These are phyloP conservation scores for Rhizophlyctis rosea DNA, from an alignment of 192 early-diverging fungal genomes.

Conservation along the genomic window DNA sequence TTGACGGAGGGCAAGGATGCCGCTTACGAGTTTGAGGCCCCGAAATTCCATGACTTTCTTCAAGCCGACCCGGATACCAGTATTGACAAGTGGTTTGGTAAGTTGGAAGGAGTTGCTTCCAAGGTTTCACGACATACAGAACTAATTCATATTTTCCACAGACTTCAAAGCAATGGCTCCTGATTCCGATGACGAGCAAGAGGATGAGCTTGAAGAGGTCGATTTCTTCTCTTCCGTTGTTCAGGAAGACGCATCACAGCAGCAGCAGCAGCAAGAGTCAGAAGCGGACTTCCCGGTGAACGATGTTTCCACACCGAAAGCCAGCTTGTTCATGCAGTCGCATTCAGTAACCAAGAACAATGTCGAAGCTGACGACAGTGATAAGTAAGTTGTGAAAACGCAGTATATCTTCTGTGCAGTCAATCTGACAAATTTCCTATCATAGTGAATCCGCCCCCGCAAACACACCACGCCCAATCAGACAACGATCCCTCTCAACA, in stretches of 20 bases:
- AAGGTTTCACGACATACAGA: slow-evolving; percentile 5
- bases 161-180: background rate
- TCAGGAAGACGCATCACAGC: background rate
- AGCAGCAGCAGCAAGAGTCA: slow-evolving; percentile 2
- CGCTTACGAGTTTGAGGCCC: slow-evolving; percentile 43
- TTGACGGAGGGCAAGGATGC: slow-evolving; percentile 7
- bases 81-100: slow-evolving; percentile 48
- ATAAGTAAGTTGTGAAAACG: background rate
- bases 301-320: slow-evolving; percentile 14
- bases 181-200: slow-evolving; percentile 15
- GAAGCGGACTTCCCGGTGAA: slow-evolving; percentile 4
- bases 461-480: background rate
- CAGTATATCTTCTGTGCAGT: too few relatives aligned
- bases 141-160: slow-evolving; percentile 5
- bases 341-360: background rate
- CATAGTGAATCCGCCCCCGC: too few relatives aligned
- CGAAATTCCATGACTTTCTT: slow-evolving; percentile 41
- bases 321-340: slow-evolving; percentile 7
- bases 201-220: background rate
- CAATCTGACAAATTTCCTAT: too few relatives aligned
- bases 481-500: too few relatives aligned
- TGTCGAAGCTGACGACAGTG: background rate
- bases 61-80: slow-evolving; percentile 15
- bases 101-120: slow-evolving; percentile 4
- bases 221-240: slow-evolving; percentile 10